Percentiles rank a stretch among this genome's conserved stretches.
These are phyloP conservation scores for Cystobasidium pallidum DNA, from an alignment of 1,284 basidiomycete species.

Conservation along the genomic window DNA sequence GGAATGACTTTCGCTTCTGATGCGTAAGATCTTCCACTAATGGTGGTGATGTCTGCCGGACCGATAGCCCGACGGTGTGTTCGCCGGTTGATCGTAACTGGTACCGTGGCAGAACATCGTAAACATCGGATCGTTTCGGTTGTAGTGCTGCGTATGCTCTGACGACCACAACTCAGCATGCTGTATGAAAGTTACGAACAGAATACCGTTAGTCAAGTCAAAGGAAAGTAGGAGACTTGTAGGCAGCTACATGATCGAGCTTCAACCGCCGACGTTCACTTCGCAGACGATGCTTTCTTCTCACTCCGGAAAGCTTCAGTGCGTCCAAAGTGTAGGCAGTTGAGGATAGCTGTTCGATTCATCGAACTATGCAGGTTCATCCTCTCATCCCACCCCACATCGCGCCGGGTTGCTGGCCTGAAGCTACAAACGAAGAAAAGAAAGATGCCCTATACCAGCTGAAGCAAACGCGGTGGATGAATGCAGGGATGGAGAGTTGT, in stretches of 20 bases:
- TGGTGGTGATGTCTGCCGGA: neutral
- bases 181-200: neutral
- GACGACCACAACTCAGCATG: neutral
- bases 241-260: neutral
- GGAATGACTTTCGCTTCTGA: conserved; percentile 35
- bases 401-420: conserved; percentile 42
- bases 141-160: neutral
- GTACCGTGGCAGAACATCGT: neutral
- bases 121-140: neutral
- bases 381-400: conserved; percentile 40
- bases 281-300: neutral
- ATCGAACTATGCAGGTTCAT: conserved; percentile 33
- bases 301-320: neutral
- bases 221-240: no score
- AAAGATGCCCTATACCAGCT: conserved; percentile 33
- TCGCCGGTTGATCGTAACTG: conserved; percentile 5
- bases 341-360: neutral
- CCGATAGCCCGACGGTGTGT: neutral
- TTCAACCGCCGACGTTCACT: neutral
- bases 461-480: conserved; percentile 40
- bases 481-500: conserved; percentile 41
- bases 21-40: conserved; percentile 8
- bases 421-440: conserved; percentile 41
- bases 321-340: no score
- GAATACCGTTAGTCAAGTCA: no score